Percentiles rank a stretch among this genome's conserved stretches.
Conservation (phyloP, 2,329 filamentous ascomycete species). For the Colletotrichum siamense region DNA sequence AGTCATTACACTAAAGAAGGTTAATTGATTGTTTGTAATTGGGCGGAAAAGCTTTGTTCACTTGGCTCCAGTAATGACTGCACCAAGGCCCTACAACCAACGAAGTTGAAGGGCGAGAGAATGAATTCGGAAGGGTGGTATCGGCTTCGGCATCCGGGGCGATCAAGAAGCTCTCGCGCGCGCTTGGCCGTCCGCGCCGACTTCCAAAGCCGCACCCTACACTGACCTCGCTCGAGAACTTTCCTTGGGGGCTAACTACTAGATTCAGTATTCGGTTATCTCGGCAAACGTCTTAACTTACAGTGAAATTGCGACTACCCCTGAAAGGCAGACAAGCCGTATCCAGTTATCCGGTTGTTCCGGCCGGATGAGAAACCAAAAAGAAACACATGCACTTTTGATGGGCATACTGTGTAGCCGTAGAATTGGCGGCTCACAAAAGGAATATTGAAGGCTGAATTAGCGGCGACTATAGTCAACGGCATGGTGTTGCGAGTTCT, state of each 20-base stretch:
- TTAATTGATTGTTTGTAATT: background rate
- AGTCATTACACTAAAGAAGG: background rate
- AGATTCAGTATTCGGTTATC: background rate
- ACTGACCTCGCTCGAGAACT: background rate
- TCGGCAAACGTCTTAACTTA: background rate
- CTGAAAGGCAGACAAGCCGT: background rate
- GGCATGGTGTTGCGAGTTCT: background rate
- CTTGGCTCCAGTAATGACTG: rapidly evolving
- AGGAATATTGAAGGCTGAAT: background rate
- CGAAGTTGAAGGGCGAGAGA: background rate
- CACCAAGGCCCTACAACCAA: rapidly evolving
- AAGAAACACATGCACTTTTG: background rate
- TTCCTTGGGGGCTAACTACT: background rate
- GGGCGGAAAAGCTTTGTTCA: background rate
- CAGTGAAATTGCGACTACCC: background rate
- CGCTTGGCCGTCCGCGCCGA: background rate
- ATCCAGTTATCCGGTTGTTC: background rate
- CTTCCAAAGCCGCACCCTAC: rapidly evolving
- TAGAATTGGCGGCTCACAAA: rapidly evolving
- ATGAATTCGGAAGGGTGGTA: rapidly evolving
- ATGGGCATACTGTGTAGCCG: rapidly evolving
- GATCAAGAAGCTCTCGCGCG: background rate
- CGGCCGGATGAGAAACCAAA: background rate
- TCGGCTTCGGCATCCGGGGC: background rate
- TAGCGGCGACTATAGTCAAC: background rate